phyloP scores from a whole-genome alignment of 805 yeast genomes.

The Candida hispaniensis region DNA sequence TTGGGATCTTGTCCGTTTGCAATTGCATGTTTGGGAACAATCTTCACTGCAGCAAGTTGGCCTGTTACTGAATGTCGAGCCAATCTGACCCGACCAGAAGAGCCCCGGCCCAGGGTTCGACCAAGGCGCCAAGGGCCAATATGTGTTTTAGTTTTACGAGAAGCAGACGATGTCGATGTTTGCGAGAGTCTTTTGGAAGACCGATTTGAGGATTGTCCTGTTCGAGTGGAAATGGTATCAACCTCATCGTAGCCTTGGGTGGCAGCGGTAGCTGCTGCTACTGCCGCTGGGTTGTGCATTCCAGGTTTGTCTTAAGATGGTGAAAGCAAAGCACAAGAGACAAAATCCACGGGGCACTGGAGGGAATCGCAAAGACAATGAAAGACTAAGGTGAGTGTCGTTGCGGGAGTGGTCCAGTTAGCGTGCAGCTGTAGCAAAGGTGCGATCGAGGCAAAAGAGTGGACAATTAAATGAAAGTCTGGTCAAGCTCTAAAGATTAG shows the following conservation, averaged over 20 bases:
- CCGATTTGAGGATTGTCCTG: constrained; percentile 19
- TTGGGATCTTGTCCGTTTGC: constrained; percentile 30
- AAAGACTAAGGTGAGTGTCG: too few species aligned
- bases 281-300: constrained; percentile 18
- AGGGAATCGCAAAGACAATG: too few species aligned
- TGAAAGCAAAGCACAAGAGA: background rate
- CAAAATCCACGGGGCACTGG: too few species aligned
- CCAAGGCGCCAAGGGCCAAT: constrained; percentile 98
- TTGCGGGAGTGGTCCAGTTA: too few species aligned
- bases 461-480: too few species aligned
- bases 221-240: too few species aligned
- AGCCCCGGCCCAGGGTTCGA: constrained; percentile 89
- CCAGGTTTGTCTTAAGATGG: constrained; percentile 1
- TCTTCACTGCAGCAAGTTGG: constrained; percentile 90
- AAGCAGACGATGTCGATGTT: constrained; percentile 30
- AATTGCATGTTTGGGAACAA: constrained; percentile 77
- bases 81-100: constrained; percentile 86
- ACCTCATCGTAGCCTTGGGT: too few species aligned
- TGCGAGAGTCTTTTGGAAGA: constrained; percentile 38
- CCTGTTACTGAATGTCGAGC: constrained; percentile 81
- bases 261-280: constrained; percentile 18
- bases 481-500: too few species aligned
- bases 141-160: constrained; percentile 41
- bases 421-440: too few species aligned
- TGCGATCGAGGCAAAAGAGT: too few species aligned